Conservation (phyloP, 257 asterid species). For the Eucommia ulmoides region DNA sequence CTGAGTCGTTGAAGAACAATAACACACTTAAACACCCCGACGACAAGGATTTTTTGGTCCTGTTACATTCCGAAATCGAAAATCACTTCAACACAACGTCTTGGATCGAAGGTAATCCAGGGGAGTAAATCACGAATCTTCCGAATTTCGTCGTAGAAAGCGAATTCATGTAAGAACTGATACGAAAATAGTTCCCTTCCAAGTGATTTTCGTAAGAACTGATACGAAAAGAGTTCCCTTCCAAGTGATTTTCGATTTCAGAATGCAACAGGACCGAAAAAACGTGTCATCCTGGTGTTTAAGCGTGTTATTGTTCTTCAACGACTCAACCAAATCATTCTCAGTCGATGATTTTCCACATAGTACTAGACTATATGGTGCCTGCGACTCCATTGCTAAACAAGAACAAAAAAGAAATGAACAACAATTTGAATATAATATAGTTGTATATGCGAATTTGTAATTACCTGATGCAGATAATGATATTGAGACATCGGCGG, state of each 20-base stretch:
- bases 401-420: no score
- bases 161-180: slow-evolving; percentile 35
- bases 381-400: not conserved
- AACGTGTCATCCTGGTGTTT: slow-evolving; percentile 42
- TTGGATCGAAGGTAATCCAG: slow-evolving; percentile 45
- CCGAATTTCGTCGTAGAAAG: slow-evolving; percentile 52
- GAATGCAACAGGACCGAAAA: slow-evolving; percentile 76
- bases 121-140: slow-evolving; percentile 60
- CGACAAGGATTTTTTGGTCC: slow-evolving; percentile 23
- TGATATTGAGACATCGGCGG: slow-evolving; percentile 89
- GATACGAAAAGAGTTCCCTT: slow-evolving; percentile 49
- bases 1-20: slow-evolving; percentile 35
- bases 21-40: slow-evolving; percentile 41
- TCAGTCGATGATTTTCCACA: slow-evolving; percentile 29
- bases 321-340: slow-evolving; percentile 35
- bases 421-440: no score
- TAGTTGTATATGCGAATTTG: not conserved
- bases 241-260: slow-evolving; percentile 78
- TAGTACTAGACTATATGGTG: not conserved
- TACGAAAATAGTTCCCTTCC: slow-evolving; percentile 30
- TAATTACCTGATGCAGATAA: slow-evolving; percentile 28
- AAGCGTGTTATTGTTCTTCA: slow-evolving; percentile 33
- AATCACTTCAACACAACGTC: slow-evolving; percentile 20
- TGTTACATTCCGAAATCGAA: slow-evolving; percentile 30
- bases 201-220: no score